Evolutionary conservation across 208 protist species (phyloP), one percentile per base, ranked within the genome.

Genomic region (Strigomonas oncopelti): DNA sequence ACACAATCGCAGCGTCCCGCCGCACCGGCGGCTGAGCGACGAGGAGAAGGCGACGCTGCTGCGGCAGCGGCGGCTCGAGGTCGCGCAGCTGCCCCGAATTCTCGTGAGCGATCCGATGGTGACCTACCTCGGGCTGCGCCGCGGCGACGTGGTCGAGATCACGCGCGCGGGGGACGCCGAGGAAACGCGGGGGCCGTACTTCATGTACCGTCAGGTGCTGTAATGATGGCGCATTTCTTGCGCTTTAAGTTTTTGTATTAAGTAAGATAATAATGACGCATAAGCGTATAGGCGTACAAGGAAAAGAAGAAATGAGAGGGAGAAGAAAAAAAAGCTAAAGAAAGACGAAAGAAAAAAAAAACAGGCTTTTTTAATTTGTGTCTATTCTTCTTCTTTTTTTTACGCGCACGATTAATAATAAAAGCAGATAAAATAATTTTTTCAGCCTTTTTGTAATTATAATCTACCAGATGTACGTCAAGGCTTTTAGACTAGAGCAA

Each of bases 151-250:
- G 25, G 89, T 99, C 22, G 94, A 97, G 72, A 99, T 99, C 74
- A 28, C 27, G 7, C 57, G 57, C 8, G 28, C 57, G 16, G 92
- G 97, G 13, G 67, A 82, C 7, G 88, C 80, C 11, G 95, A 98
- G 69, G 98, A 98, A 20, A 97, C 27, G 29, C 28, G 96, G 29
- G 97, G 97, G 16, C 80, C 94, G 1, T 99, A 99, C 78, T 88
- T 97, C 69, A 99, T 98, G 75, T 99, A 99, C 80, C 88, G 98
- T 11, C 84, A 98, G 62, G 94, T 99, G 32, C 77, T 97, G 38
- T 98, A 86, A 77, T n/a, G 16, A 51, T 14, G 28, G 60, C 5
- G 31, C 52, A 69, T 48, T 20, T 65, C 32, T 25, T 7, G 16
- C 32, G 2, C 60, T 65, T 42, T 42, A 1, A 20, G 18, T 27